Percentiles rank a stretch among this genome's conserved stretches.
Evolutionary conservation across 345 rosid species (phyloP).

Genomic region (Hirschfeldia incana): DNA sequence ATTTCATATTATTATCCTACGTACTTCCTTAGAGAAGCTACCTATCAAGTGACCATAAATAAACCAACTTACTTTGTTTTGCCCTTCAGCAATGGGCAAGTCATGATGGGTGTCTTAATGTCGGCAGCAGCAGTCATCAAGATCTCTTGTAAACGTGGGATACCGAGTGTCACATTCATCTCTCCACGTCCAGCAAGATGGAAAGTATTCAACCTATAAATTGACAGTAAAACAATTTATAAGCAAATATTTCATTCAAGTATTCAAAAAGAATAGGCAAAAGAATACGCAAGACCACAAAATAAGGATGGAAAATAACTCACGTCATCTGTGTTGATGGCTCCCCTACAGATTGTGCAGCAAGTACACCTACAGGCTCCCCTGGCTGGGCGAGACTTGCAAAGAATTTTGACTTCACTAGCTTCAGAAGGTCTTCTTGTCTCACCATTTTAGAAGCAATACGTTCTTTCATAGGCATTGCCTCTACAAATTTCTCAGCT

Average conservation of each 20-base stretch:
- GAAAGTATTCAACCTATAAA: slow-evolving; percentile 86
- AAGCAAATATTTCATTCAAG: slow-evolving; percentile 1
- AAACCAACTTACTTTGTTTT: slow-evolving; percentile 60
- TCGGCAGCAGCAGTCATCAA: slow-evolving; percentile 82
- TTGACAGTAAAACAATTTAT: neutral
- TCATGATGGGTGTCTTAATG: slow-evolving; percentile 90
- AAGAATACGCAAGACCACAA: slow-evolving; percentile 5
- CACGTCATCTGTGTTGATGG: slow-evolving; percentile 99
- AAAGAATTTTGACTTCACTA: slow-evolving; percentile 68
- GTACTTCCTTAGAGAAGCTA: neutral
- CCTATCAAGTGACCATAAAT: slow-evolving; percentile 13
- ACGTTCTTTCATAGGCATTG: slow-evolving; percentile 45
- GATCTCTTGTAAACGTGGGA: slow-evolving; percentile 96
- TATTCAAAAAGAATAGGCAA: neutral
- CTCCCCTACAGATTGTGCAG: slow-evolving; percentile 99
- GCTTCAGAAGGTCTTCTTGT: slow-evolving; percentile 55
- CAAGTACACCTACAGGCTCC: slow-evolving; percentile 97
- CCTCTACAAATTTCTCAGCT: slow-evolving; percentile 59
- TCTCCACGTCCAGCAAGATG: slow-evolving; percentile 99
- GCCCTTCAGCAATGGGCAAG: slow-evolving; percentile 75
- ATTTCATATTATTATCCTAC: neutral
- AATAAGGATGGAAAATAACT: slow-evolving; percentile 39
- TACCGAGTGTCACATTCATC: slow-evolving; percentile 97
- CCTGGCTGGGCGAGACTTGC: slow-evolving; percentile 97
- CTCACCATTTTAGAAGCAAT: slow-evolving; percentile 40